Base-by-base conservation (phyloP, 768 basidiomycete species). In the Russula sp. region DNA sequence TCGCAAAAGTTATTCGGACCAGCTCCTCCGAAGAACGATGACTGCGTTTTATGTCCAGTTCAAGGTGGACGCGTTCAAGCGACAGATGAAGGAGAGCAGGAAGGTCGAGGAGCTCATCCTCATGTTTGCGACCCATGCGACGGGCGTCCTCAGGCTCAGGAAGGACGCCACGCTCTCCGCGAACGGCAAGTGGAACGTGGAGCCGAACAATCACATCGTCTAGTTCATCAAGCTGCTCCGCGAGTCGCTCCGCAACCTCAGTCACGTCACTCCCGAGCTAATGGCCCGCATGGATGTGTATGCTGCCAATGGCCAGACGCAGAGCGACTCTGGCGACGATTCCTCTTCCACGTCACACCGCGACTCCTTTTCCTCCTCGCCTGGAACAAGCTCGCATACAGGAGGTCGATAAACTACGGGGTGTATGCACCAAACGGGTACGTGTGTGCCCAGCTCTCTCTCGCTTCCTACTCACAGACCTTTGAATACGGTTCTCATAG, bases 31-130 rank as follows among this genome's bases (percentile, higher is more conserved):
- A 35, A 82, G 92, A 60, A 93, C 91, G 1, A 89, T 96, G 80
- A 95, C 88, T 61, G 87, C 89, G 39, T 98, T 98, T 74, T 98
- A 94, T 72, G 88, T 88, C 13, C 91, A 93, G 65, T 92, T 91
- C 73, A 85, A 87, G 73, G 86, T 90, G 62, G 89, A 92, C 32
- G 81, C 79, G 44, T 96, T 97, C 78, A 86, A 89, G 61, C 82
- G 84, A 40, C 90, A 94, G 69, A 89, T 98, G 85, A 92, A 93
- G 75, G 95, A 98, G 73, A 95, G 92, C 73, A 83, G 97, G 51
- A 97, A 96, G 77, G 91, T 98, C 44, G 97, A 99, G 75, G 94
- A 98, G 66, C 87, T 99, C 59, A 96, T 99, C 63, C 80, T 99
- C 56, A 90, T 91, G 82, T 98, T 98, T 70, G 95, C 95, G 11